Base-by-base conservation (phyloP, 1,284 basidiomycete genomes). In the Heterobasidion irregulare region DNA sequence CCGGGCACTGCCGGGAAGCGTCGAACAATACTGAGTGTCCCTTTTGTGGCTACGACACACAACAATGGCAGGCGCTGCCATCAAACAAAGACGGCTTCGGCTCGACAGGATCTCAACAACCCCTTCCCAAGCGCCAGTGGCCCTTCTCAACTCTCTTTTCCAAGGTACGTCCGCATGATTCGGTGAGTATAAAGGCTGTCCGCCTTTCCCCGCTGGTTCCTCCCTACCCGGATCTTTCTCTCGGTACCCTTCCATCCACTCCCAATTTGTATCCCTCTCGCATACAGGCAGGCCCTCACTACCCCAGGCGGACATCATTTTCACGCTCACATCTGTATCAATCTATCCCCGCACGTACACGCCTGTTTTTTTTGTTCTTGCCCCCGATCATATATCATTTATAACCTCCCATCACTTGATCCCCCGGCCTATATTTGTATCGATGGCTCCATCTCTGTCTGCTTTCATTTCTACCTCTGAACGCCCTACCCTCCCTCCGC, bases 401-500 rank as follows among this genome's bases (percentile, higher is more conserved):
- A 9, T 35, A 43, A 34, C 52, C 12, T 50, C 34, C 48, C 45
- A 52, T 41, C 36, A 43, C 34, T 15, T 46, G 33, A 41, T 54
- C 58, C 52, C 38, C 38, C 38, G 38, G 10, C 8, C 10, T 35
- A 45, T 48, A 51, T 36, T 57, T 57, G 56, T 57, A 60, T 50
- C 53, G 61, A 78, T 76, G 77, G 61, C 60, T 57, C 64, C 55
- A 61, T 61, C 49, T 63, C 64, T 50, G 35, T 55, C 57, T 62
- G 68, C 56, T 63, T 66, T 10, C 38, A 18, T 10, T 7, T 16
- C 18, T 12, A 7, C 58, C 19, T 53, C 59, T 34, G 53, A 60
- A 26, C 78, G 79, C 43, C 79, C 80, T 35, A 78, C 75, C 1
- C 76, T 84, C 13, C 83, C 83, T n/a, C 70, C 83, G 15, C 70